A percentile compares a stretch with the other conserved stretches of the same genome.
Evolutionary conservation across 345 rosid species (phyloP).

Genomic region (Heritiera littoralis): DNA sequence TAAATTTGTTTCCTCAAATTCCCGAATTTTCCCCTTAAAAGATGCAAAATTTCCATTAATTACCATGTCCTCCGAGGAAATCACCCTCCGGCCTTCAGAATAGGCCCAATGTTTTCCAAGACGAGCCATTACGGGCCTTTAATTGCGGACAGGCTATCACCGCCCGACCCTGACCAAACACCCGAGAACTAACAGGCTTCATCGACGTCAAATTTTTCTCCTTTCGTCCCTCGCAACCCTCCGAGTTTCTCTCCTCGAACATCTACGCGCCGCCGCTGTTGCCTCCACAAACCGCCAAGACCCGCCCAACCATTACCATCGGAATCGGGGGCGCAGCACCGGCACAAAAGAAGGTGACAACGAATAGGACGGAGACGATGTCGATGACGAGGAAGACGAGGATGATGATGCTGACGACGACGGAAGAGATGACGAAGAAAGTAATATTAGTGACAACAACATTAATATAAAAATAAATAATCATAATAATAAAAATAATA

Average conservation of each 20-base stretch:
- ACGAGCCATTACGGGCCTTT: slow-evolving; percentile 50
- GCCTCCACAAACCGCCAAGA: slow-evolving; percentile 14
- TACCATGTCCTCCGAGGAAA: slow-evolving; percentile 53
- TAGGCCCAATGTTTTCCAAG: slow-evolving; percentile 55
- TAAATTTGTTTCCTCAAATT: background rate
- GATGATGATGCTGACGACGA: slow-evolving; percentile 32
- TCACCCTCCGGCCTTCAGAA: slow-evolving; percentile 22
- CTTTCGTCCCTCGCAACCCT: slow-evolving; percentile 40
- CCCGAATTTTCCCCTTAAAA: background rate
- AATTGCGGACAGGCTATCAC: slow-evolving; percentile 28
- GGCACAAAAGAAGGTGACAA: slow-evolving; percentile 35
- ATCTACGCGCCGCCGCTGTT: slow-evolving; percentile 4
- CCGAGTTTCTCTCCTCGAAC: slow-evolving; percentile 34
- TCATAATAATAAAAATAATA: slow-evolving; percentile 21
- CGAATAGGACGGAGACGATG: slow-evolving; percentile 50
- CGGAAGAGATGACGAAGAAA: slow-evolving; percentile 24
- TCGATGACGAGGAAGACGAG: slow-evolving; percentile 44
- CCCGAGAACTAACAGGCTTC: slow-evolving; percentile 57
- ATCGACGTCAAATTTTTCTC: slow-evolving; percentile 48
- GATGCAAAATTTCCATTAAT: slow-evolving; percentile 11
- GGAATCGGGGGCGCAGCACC: slow-evolving; percentile 37
- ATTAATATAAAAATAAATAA: slow-evolving; percentile 15
- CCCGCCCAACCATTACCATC: slow-evolving; percentile 17
- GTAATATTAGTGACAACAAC: slow-evolving; percentile 14
- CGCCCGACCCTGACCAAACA: slow-evolving; percentile 43